Conservation (phyloP, 1,139 yeast genomes). For the Entelexis paramagnoliae region DNA sequence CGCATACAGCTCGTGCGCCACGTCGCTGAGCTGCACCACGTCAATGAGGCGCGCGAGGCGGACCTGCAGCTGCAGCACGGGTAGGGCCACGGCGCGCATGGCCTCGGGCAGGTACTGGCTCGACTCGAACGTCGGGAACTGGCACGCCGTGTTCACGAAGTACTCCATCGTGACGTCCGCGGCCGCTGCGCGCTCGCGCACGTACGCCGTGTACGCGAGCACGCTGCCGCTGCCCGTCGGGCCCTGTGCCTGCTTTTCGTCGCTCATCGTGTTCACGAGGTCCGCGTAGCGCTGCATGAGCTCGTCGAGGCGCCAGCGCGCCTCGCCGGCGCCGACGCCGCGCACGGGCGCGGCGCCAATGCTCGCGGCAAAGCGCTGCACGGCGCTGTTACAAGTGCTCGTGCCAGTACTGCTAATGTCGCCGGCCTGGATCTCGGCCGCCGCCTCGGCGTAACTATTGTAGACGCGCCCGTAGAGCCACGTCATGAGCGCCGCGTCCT, state of each 20-base stretch:
- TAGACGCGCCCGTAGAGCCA: slow-evolving; percentile 1
- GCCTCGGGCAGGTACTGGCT: slow-evolving; percentile 1
- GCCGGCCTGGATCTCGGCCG: background rate
- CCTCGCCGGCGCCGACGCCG: background rate
- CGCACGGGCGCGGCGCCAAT: background rate
- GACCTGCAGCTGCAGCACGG: slow-evolving; percentile 3
- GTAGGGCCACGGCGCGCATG: background rate
- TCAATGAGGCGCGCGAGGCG: background rate
- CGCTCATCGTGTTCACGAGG: background rate
- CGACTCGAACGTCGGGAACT: slow-evolving; percentile 4
- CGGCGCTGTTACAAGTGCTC: too few species aligned
- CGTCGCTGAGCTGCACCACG: background rate
- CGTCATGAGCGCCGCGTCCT: background rate
- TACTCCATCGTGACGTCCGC: background rate
- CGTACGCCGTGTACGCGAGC: background rate
- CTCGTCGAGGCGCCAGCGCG: background rate
- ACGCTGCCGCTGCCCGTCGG: slow-evolving; percentile 4
- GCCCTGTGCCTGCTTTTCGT: background rate
- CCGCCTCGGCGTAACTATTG: background rate
- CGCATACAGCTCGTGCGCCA: slow-evolving; percentile 1
- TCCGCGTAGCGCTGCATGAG: background rate
- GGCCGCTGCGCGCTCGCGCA: background rate
- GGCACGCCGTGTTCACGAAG: slow-evolving; percentile 5
- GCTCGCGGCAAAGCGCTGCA: background rate
- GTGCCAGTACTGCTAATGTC: too few species aligned